Base-by-base conservation (phyloP, 306 rosid species). In the Arachis hypogaea region DNA sequence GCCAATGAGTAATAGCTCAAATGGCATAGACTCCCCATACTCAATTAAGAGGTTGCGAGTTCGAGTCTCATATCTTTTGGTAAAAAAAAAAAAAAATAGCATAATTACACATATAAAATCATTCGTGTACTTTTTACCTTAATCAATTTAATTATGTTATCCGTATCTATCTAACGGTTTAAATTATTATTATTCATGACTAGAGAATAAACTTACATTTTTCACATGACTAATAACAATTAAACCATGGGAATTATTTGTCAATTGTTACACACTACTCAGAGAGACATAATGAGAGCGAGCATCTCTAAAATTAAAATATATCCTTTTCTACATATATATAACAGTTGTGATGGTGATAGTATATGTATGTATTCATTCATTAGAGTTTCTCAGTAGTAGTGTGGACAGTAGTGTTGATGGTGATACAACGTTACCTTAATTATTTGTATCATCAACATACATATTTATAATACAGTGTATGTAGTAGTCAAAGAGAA, bases 361-460 rank as follows among this genome's bases (percentile, higher is more conserved):
- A 68, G 58, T 63, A 76, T 75, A 69, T 63, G 63, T 69, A 11
- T 50, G 11, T 8, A 43, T 63, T 63, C 64, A 80, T 72, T 68
- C 77, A 82, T 65, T 67, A 63, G 36, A 52, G 55, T 56, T 59
- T 57, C 5, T 81, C 73, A 63, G 74, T 73, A 29, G 69, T 47
- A 68, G 33, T 62, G 59, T 38, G 16, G 70, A 61, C 82, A 73
- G 73, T 63, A 73, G 73, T 63, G 68, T 63, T 82, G 86, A 76
- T 59, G 50, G 55, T 77, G 74, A 80, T 76, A 40, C 57, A 7
- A 75, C 76, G 30, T 29, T 69, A 6, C 6, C 2, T 5, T 22
- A 22, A 59, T 63, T 71, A 14, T 38, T 66, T 62, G 63, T 50
- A 46, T 6, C 3, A 5, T 11, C 43, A 79, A 59, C 38, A 33